Evolutionary conservation across 768 basidiomycete species (phyloP).

Genomic region (Pisolithus marmoratus): DNA sequence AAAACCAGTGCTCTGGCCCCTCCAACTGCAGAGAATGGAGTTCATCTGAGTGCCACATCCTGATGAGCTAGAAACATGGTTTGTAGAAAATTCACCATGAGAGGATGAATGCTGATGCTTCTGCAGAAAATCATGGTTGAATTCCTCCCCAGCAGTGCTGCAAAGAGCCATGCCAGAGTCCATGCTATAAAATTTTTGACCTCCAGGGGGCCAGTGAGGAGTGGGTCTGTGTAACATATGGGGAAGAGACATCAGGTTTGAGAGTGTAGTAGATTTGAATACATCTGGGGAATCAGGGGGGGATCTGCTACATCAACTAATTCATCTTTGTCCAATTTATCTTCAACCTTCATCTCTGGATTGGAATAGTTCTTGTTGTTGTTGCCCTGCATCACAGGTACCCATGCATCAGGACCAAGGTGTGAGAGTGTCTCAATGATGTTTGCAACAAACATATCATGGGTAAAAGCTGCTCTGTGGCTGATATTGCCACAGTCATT

Average conservation of each 20-base stretch:
- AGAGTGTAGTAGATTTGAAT: background rate
- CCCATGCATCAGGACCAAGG: background rate
- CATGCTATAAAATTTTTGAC: background rate
- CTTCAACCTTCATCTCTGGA: background rate
- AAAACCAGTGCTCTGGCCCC: background rate
- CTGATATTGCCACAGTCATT: background rate
- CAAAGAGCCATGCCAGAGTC: background rate
- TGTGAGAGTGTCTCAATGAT: background rate
- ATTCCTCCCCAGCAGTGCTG: background rate
- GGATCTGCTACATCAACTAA: background rate
- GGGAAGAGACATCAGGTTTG: background rate
- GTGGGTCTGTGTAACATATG: background rate
- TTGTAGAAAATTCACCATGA: background rate
- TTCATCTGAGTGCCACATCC: background rate
- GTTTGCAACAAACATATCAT: background rate
- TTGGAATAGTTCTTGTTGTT: background rate
- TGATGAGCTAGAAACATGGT: background rate
- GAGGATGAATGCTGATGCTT: background rate
- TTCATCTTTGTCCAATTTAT: background rate
- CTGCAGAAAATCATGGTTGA: background rate
- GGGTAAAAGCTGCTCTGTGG: background rate
- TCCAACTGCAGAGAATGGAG: background rate
- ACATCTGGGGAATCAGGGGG: too few relatives aligned
- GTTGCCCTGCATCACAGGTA: background rate
- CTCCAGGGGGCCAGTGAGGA: background rate